Base-by-base conservation (phyloP, 2,329 filamentous ascomycete genomes). In the Trichoderma koningiopsis region DNA sequence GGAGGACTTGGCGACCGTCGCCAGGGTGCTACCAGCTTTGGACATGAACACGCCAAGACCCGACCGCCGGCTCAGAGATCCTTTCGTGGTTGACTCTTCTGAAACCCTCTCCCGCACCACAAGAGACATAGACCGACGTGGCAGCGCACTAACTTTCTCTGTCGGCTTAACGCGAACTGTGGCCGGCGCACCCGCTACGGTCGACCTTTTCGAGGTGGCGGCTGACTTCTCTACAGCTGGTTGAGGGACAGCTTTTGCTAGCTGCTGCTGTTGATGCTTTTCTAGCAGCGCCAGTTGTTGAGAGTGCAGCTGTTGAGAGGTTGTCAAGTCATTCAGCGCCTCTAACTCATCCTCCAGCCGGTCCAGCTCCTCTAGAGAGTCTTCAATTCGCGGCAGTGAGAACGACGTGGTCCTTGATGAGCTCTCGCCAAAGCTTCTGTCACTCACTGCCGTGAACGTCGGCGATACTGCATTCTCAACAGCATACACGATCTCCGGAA, bases 361-460 rank as follows among this genome's bases (percentile, higher is more conserved):
- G 74, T 90, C 88, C 24, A 90, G 80, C 71, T 87, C 87, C 75
- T 89, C 88, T 10, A 90, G 79, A 1, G 88, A 89, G 75, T 90
- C 88, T 74, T 90, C 88, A 61, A 90, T 90, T 22, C 87, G 84
- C 31, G 83, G 79, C 14, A 81, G 78, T 0, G 73, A 80, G 70
- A 74, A 77, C 6, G 77, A 80, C 0, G 75, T 77, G 6, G 75
- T 65, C 33, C 73, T 72, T 29, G 78, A 78, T 22, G 77, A 77
- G n/a, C 71, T 72, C 14, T 79, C 76, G 11, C 79, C 74, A 71
- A 81, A 80, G 59, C 76, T 81, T 70, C 74, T 72, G 57, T 80
- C 74, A 68, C 78, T 75, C 68, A 75, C 71, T 22, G 74, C 71
- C 7, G 78, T 77, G 43, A 78, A 73, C 27, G 76, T 75, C 13